Conservation (phyloP, 805 yeast genomes). For the Yamadazyma sp. region DNA sequence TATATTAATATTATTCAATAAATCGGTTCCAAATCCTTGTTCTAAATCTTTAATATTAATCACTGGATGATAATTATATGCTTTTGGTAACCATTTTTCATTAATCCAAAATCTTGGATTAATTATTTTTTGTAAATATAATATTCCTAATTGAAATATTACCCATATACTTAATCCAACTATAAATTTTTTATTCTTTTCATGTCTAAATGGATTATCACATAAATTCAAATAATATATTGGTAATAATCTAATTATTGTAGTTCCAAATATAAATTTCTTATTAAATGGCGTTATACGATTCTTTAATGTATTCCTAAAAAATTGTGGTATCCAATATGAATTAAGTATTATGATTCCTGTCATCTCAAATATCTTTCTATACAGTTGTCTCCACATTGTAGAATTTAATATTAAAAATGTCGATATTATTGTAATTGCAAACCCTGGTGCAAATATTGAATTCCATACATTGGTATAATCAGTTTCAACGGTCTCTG, state of each 20-base stretch:
- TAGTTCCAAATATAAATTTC: conserved; percentile 72
- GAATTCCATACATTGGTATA: conserved; percentile 20
- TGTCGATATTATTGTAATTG: conserved; percentile 32
- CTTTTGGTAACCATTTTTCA: conserved; percentile 67
- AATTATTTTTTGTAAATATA: conserved; percentile 60
- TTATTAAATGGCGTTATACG: conserved; percentile 61
- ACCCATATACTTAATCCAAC: conserved; percentile 53
- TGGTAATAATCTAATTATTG: conserved; percentile 62
- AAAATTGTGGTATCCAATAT: conserved; percentile 86
- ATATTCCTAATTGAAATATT: conserved; percentile 51
- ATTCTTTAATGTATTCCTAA: conserved; percentile 71
- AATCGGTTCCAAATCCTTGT: conserved; percentile 55
- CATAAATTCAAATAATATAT: conserved; percentile 56
- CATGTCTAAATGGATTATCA: conserved; percentile 70
- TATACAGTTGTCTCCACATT: conserved; percentile 58
- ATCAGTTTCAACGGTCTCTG: conserved; percentile 7
- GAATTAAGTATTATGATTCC: conserved; percentile 56
- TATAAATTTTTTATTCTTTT: conserved; percentile 52
- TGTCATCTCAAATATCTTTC: conserved; percentile 57
- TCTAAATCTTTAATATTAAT: conserved; percentile 60
- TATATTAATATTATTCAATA: conserved; percentile 33
- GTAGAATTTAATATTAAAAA: conserved; percentile 55
- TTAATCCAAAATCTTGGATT: conserved; percentile 88
- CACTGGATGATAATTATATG: conserved; percentile 79
- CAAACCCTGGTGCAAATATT: conserved; percentile 24